Evolutionary conservation across 768 basidiomycete species (phyloP).

Genomic region (Daedalea quercina): DNA sequence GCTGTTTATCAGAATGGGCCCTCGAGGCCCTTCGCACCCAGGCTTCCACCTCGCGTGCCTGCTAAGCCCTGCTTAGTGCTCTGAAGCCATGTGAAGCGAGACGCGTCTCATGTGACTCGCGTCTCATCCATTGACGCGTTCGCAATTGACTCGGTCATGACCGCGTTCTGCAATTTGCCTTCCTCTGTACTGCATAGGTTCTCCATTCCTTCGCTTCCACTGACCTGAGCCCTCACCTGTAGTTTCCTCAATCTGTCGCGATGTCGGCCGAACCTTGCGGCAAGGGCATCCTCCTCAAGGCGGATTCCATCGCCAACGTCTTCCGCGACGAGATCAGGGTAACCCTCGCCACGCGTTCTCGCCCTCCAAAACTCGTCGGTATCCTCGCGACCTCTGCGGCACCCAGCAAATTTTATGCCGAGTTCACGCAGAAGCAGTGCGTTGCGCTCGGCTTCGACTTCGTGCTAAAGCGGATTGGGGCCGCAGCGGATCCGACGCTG

Average conservation of each 20-base stretch:
- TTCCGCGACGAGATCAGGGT: conserved; percentile 66
- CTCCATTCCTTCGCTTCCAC: neutral
- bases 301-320: conserved; percentile 64
- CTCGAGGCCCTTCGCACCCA: too few species aligned
- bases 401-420: conserved; percentile 77
- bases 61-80: too few species aligned
- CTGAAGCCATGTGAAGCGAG: too few species aligned
- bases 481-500: conserved; percentile 46
- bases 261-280: conserved; percentile 31
- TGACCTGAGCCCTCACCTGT: neutral
- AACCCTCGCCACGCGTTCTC: conserved; percentile 29
- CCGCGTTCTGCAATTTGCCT: neutral
- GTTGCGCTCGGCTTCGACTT: conserved; percentile 84
- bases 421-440: conserved; percentile 91
- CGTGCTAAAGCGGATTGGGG: conserved; percentile 67
- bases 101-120: neutral
- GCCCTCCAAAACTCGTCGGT: conserved; percentile 75
- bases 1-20: too few species aligned
- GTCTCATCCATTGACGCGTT: neutral
- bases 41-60: too few species aligned
- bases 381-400: conserved; percentile 82
- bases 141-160: neutral
- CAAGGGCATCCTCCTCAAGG: conserved; percentile 75
- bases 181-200: neutral
- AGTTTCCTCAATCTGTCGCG: neutral